Evolutionary conservation across 257 asterid genomes (phyloP), one percentile per base, ranked within the genome.

Genomic region (Nicotiana paniculata): DNA sequence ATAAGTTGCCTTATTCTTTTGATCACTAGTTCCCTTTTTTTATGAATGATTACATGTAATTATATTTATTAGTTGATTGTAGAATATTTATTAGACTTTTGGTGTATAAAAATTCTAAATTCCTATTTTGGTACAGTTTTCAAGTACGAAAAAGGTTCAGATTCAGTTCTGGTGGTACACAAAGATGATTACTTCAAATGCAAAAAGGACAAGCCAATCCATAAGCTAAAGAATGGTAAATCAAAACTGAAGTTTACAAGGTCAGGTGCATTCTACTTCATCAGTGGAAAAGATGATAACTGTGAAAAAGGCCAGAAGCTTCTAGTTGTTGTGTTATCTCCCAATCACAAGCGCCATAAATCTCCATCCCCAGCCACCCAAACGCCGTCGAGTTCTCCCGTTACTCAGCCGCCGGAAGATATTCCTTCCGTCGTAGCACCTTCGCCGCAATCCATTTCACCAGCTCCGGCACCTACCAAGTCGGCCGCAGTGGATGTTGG

Each of bases 241-340:
- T 90, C 98, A 0, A 24, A 57, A 33, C 83, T 92, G 89, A 85
- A 61, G 48, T 88, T 92, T 16, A 77, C 90, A 7, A 86, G 93
- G 1, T 75, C 94, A 0, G 97, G 98, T 9, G 87, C 88, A 0
- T 91, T 93, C 80, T 91, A 82, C 68, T 92, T 93, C 86, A 92
- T 93, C 84, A 84, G 85, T 30, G 93, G 98, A 9, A 83, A 86
- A 57, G 85, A 84, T 32, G 15, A 88, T 4, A 79, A 63, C 46
- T 93, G 98, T 53, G 86, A 83, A n/a, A 86, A 77, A 18, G 98
- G 96, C 17, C 94, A 93, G 81, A 92, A 90, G 83, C 33, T 93
- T 77, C 26, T 78, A 55, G 53, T 87, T 76, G 85, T 90, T 33
- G 97, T 93, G 12, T 30, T 93, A 66, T 89, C 93, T 77, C 83